phyloP scores from a whole-genome alignment of 2,329 filamentous ascomycete species.

The Chaetomiaceae sp. region DNA sequence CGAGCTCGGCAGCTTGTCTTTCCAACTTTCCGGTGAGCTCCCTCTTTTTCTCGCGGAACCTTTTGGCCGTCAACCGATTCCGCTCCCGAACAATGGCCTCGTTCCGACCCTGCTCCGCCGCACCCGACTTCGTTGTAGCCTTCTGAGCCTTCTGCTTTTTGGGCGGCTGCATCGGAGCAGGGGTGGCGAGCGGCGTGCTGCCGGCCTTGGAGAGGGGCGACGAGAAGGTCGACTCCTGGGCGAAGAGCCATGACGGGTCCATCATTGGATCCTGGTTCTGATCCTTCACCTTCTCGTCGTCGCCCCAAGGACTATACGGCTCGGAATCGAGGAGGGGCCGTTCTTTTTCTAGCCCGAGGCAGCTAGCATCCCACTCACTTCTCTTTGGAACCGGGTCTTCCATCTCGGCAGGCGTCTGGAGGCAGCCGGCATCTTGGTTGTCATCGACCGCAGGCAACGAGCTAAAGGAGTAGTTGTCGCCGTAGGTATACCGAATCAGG shows the following conservation, averaged over 20 bases:
- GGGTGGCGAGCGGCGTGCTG: conserved; percentile 22
- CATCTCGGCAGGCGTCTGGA: too few species aligned
- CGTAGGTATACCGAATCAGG: too few species aligned
- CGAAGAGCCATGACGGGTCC: too few species aligned
- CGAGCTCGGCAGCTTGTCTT: conserved; percentile 43
- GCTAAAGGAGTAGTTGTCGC: too few species aligned
- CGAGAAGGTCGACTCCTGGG: too few species aligned
- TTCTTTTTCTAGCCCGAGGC: conserved; percentile 13
- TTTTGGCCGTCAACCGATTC: conserved; percentile 68
- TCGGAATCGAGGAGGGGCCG: conserved; percentile 23
- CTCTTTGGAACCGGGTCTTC: too few species aligned
- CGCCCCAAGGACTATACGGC: conserved; percentile 16
- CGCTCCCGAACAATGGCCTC: conserved; percentile 60
- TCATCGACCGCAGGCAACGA: too few species aligned
- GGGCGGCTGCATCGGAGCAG: conserved; percentile 23
- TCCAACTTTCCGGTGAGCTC: conserved; percentile 49
- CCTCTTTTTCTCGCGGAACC: conserved; percentile 67
- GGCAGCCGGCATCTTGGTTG: too few species aligned
- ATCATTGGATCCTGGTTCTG: conserved; percentile 22
- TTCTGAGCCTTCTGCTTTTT: conserved; percentile 29
- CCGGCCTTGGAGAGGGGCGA: conserved; percentile 21
- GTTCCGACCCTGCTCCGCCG: conserved; percentile 38
- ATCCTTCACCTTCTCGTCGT: conserved; percentile 17
- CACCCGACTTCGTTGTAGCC: conserved; percentile 21
- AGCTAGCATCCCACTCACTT: too few species aligned